These are phyloP conservation scores for Medakamo hakoo DNA, from an alignment of 139 green algal species.

Conservation along the genomic window DNA sequence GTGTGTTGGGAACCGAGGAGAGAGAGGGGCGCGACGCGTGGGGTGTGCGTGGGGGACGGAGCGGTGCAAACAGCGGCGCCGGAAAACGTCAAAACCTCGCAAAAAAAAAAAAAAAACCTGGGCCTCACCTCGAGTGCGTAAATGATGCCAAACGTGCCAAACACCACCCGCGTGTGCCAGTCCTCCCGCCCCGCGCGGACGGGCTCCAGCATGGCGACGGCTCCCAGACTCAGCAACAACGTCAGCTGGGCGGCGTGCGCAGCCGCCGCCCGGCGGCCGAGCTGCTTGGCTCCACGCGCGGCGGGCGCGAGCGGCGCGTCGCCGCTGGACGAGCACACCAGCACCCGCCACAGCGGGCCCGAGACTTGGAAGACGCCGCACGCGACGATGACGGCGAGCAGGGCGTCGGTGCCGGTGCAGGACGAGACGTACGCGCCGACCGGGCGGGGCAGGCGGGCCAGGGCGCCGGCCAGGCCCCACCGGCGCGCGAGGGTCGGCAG, in stretches of 20 bases:
- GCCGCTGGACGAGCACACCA: slow-evolving; percentile 7
- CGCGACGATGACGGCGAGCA: slow-evolving; percentile 11
- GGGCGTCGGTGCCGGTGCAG: slow-evolving; percentile 12
- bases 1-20: too few relatives aligned
- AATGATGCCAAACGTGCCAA: slow-evolving; percentile 21
- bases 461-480: too few relatives aligned
- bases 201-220: slow-evolving; percentile 6
- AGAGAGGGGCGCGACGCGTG: too few relatives aligned
- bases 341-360: slow-evolving; percentile 1
- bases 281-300: slow-evolving; percentile 54
- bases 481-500: not conserved
- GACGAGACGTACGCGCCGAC: not conserved
- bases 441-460: not conserved
- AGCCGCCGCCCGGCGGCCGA: slow-evolving; percentile 21
- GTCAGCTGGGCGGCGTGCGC: slow-evolving; percentile 48
- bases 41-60: too few relatives aligned
- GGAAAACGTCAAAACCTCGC: not conserved
- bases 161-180: slow-evolving; percentile 13
- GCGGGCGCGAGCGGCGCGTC: slow-evolving; percentile 9
- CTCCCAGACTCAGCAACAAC: slow-evolving; percentile 9
- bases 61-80: too few relatives aligned
- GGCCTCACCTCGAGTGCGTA: slow-evolving; percentile 18
- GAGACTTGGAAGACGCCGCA: slow-evolving; percentile 11
- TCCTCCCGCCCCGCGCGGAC: slow-evolving; percentile 1
- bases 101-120: not conserved